These are phyloP conservation scores for Amylocystis lapponica DNA, from an alignment of 768 basidiomycete species.

Conservation along the genomic window DNA sequence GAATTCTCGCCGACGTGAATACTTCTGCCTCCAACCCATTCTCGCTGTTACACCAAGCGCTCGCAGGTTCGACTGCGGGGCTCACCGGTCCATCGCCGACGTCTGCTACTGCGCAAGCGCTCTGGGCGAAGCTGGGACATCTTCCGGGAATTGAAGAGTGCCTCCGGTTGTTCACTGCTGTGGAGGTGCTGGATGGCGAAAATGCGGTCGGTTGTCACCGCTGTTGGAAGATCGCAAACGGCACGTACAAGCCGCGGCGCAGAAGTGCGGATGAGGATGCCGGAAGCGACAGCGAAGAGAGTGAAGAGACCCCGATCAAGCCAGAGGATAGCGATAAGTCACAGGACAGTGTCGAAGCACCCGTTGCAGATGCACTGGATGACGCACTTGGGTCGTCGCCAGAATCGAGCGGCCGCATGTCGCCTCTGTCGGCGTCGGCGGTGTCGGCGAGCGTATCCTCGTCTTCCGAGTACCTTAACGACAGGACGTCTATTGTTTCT, in stretches of 20 bases:
- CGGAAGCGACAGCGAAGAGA: constrained; percentile 14
- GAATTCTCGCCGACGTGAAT: constrained; percentile 60
- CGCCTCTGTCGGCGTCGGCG: constrained; percentile 25
- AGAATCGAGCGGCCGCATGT: constrained; percentile 12
- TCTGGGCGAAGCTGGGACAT: constrained; percentile 42
- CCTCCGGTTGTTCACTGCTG: constrained; percentile 80
- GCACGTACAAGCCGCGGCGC: constrained; percentile 38
- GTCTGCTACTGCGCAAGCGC: constrained; percentile 30
- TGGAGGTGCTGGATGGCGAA: constrained; percentile 91
- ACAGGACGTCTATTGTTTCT: constrained; percentile 15
- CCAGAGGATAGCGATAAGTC: constrained; percentile 14
- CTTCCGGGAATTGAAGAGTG: constrained; percentile 71
- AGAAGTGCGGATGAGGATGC: constrained; percentile 6
- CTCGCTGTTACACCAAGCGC: constrained; percentile 38
- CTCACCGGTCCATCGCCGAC: constrained; percentile 13
- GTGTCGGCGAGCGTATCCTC: constrained; percentile 3
- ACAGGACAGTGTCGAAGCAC: not conserved
- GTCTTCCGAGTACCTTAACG: constrained; percentile 7
- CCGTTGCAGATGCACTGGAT: constrained; percentile 1
- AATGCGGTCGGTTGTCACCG: constrained; percentile 90
- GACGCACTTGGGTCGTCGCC: constrained; percentile 10
- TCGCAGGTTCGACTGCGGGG: constrained; percentile 10
- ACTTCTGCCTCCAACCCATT: constrained; percentile 42
- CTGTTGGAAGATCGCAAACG: constrained; percentile 91
- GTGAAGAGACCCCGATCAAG: constrained; percentile 23